phyloP scores from a whole-genome alignment of 2,329 filamentous ascomycete genomes.

The Cladosporium sp. region DNA sequence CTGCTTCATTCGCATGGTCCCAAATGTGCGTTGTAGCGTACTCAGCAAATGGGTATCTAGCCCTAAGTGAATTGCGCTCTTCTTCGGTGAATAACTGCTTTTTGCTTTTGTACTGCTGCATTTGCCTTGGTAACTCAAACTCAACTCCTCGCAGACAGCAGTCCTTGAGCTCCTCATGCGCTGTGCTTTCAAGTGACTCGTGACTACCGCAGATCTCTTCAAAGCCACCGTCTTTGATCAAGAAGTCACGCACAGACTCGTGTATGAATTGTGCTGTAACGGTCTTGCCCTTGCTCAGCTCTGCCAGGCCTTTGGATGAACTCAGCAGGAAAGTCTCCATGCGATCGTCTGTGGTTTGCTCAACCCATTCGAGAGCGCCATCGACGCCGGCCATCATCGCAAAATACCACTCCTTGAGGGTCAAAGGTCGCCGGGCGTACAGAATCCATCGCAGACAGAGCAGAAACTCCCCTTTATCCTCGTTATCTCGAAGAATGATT shows the following conservation, averaged over 20 bases:
- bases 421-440: slow-evolving; percentile 44
- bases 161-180: slow-evolving; percentile 21
- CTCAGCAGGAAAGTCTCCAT: slow-evolving; percentile 36
- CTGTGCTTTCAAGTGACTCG: background rate
- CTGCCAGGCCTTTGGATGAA: slow-evolving; percentile 50
- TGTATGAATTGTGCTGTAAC: slow-evolving; percentile 51
- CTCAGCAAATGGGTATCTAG: slow-evolving; percentile 42
- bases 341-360: slow-evolving; percentile 16
- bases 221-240: slow-evolving; percentile 37
- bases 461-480: slow-evolving; percentile 38
- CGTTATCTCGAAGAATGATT: slow-evolving; percentile 45
- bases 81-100: slow-evolving; percentile 3
- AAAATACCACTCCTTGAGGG: slow-evolving; percentile 43
- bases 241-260: slow-evolving; percentile 48
- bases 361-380: slow-evolving; percentile 13
- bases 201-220: slow-evolving; percentile 24
- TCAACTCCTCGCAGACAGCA: slow-evolving; percentile 14
- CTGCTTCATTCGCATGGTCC: slow-evolving; percentile 38
- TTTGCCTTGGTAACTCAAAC: background rate
- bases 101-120: background rate
- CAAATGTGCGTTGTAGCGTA: slow-evolving; percentile 40
- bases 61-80: slow-evolving; percentile 18
- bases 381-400: slow-evolving; percentile 35
- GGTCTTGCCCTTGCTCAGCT: slow-evolving; percentile 33
- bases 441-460: slow-evolving; percentile 54